Evolutionary conservation across 2,329 filamentous ascomycete species (phyloP), one percentile per base, ranked within the genome.

Genomic region (Hymenoscyphus occultus): DNA sequence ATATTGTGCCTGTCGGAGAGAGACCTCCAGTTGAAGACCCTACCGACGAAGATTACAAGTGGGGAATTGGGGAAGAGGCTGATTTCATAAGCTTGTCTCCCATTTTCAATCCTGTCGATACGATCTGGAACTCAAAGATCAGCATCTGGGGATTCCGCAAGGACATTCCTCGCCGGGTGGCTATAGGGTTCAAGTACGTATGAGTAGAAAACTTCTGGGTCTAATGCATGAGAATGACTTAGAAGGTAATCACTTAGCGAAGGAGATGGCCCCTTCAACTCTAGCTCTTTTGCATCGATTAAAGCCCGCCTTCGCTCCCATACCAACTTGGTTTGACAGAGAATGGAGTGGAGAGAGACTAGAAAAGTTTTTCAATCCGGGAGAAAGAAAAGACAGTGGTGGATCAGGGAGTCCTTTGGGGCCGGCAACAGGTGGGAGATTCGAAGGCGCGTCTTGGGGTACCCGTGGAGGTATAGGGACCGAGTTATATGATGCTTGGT

Each of bases 271-370:
- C 81, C 76, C 81, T 83, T 35, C 81, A 85, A 71, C 86, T 86
- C 68, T 87, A 73, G 89, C 90, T 0, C 80, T 93, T 5, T 90
- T 92, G 70, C 90, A 91, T 72, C 90, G 90, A 1, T 81, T 92
- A 72, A 93, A 93, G 77, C 90, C 89, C 56, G 60, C 58, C 13
- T 60, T 45, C 72, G 90, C 87, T 12, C 91, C 91, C 12, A 90
- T 93, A 76, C 90, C 91, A 1, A 85, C 93, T 58, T 93, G 88
- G 76, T 91, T 92, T 72, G 90, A 94, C 76, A 85, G 90, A 67
- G 84, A 89, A 60, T 93, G 90, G 90, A 78, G 78, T 39, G 80
- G 82, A 1, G 76, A 79, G 39, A 82, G 82, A 65, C 75, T 88
- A 35, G 80, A 81, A 39, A 81, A 80, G 67, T 87, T 82, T 81